phyloP scores from a whole-genome alignment of 2,329 filamentous ascomycete species.

The Hawksworthiomyces lignivorus region DNA sequence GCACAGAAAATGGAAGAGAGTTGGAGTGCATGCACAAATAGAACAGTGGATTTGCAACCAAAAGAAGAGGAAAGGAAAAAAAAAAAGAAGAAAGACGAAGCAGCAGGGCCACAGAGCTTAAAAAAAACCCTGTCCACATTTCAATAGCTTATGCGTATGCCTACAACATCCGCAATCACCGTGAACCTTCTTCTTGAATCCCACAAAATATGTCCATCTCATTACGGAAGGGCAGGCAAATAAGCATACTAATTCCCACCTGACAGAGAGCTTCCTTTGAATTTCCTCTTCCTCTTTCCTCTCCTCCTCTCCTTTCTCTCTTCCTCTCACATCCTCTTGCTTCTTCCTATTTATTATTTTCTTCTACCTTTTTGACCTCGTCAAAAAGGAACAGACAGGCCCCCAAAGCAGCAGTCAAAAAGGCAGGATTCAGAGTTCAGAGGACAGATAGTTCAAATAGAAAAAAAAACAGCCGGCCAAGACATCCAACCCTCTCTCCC shows the following conservation, averaged over 20 bases:
- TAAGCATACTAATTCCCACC: too few relatives aligned
- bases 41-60: not conserved
- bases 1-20: not conserved
- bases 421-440: too few relatives aligned
- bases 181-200: too few relatives aligned
- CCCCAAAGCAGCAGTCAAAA: too few relatives aligned
- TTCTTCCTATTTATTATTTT: not conserved
- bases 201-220: too few relatives aligned
- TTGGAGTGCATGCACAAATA: not conserved
- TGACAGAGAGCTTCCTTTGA: too few relatives aligned
- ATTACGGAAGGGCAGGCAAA: too few relatives aligned
- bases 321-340: not conserved
- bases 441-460: too few relatives aligned
- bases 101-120: not conserved
- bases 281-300: not conserved
- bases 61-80: conserved; percentile 1
- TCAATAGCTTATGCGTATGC: too few relatives aligned
- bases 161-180: too few relatives aligned
- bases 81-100: not conserved
- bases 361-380: not conserved
- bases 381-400: too few relatives aligned
- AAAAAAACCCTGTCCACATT: too few relatives aligned
- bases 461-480: conserved; percentile 8
- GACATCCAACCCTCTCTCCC: conserved; percentile 3
- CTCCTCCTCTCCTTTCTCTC: not conserved